Evolutionary conservation across 495 filamentous ascomycete species (phyloP).

Genomic region (Penicillium coffeae): DNA sequence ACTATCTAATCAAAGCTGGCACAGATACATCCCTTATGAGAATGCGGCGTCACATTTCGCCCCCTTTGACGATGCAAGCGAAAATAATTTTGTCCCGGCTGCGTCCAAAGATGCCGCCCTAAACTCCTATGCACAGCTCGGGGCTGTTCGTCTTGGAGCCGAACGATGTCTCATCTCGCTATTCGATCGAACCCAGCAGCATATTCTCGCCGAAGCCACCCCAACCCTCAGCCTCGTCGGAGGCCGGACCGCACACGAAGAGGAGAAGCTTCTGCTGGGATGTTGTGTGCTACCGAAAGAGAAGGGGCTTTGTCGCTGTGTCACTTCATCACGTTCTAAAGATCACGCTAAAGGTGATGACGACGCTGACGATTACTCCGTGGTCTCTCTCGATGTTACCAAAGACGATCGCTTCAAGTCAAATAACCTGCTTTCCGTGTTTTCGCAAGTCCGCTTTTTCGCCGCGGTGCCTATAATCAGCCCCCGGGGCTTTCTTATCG

Average conservation of each 20-base stretch:
- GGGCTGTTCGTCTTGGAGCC: conserved; percentile 47
- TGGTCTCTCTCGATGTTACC: conserved; percentile 12
- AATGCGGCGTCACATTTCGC: background rate
- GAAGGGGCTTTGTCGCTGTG: conserved; percentile 42
- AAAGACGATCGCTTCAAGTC: conserved; percentile 20
- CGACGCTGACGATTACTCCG: background rate
- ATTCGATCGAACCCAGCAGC: conserved; percentile 51
- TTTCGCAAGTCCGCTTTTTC: conserved; percentile 45
- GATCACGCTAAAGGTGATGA: background rate
- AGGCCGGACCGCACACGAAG: conserved; percentile 9
- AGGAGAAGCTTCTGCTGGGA: conserved; percentile 37
- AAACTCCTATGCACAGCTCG: conserved; percentile 59
- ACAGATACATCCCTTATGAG: conserved; percentile 18
- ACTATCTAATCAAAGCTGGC: no score
- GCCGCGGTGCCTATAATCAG: conserved; percentile 58
- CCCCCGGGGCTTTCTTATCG: conserved; percentile 54
- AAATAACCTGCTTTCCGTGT: background rate
- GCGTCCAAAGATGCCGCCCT: conserved; percentile 52
- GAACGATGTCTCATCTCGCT: conserved; percentile 54
- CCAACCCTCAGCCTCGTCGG: conserved; percentile 38
- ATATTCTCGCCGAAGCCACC: conserved; percentile 58
- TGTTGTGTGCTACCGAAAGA: conserved; percentile 39
- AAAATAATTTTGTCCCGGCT: conserved; percentile 8
- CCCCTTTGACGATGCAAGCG: conserved; percentile 15
- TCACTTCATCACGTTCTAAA: conserved; percentile 5